Evolutionary conservation across 495 filamentous ascomycete species (phyloP), one percentile per base, ranked within the genome.

Genomic region (Neohortaea acidophila): DNA sequence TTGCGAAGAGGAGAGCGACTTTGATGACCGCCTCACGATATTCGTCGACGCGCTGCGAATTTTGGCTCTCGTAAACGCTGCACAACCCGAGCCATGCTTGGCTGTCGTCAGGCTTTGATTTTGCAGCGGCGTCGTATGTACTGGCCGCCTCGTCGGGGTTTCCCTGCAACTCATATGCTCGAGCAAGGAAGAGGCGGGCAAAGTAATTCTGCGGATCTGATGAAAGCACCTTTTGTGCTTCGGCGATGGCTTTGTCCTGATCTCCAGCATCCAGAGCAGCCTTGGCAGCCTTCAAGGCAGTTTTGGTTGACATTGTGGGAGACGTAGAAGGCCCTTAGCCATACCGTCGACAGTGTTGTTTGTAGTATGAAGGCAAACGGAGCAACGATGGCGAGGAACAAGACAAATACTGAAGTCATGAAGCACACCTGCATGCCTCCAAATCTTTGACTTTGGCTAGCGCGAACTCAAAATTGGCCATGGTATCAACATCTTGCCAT

Each of bases 21-120:
- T 67, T 68, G 27, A 87, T 52, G 2, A 71, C 75, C 7, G 77
- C 81, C 21, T 73, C 58, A 38, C 77, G 76, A 52, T 93, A 92
- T 36, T 73, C 63, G 35, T 76, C 73, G 10, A 94, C 60, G 41
- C 78, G 82, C 20, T 65, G 64, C 18, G 60, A 53, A 3, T 70
- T 73, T 51, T 84, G 80, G 42, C 69, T 77, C 51, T 92, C 81
- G 51, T 87, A 94, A 9, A 94, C 51, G 45, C 72, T 78, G 51
- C 89, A 69, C n/a, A 96, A 62, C 4, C 89, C 89, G 59, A 89
- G 79, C 86, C 84, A 96, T 45, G 81, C 79, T 39, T 83, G 72
- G 27, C 67, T 60, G 28, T 82, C 78, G 13, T 64, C 59, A 9
- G 60, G 54, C 39, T 79, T 80, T 23, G 71, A 60, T 13, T 58